Base-by-base conservation (phyloP, 352 stramenopile species). In the Peronosclerospora sorghi region DNA sequence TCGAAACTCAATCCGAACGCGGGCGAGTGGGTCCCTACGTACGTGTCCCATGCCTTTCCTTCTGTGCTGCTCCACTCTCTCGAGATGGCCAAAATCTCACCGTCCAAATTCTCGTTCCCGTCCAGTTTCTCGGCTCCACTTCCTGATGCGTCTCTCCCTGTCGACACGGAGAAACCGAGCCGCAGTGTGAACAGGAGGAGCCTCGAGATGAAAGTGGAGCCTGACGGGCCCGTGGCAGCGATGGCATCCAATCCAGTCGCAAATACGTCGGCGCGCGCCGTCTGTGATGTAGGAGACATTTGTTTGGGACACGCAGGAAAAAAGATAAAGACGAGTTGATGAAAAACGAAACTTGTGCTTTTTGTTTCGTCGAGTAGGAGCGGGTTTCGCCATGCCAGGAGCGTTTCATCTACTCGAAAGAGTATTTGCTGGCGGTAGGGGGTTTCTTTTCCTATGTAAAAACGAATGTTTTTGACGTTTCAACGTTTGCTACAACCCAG, bases 21-120 rank as follows among this genome's bases (percentile, higher is more conserved):
- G n/a, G 73, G 74, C 66, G 77, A 79, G 51, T 89, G 79, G 50
- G 73, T 86, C 40, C 77, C 77, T 23, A 86, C 68, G 77, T 85
- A 46, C 39, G 70, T 20, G 8, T 39, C 8, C 15, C 19, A 4
- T 39, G 17, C 41, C 38, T 28, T 7, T 36, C 15, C 43, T 18
- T 14, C 55, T 24, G 32, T 19, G 15, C 19, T 18, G 6, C 9
- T 18, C 13, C 15, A 17, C 44, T 2, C 2, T n/a, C 13, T 19
- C 17, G 4, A 15, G 4, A 13, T 34, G 10, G 4, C 14, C 23
- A 13, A 9, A 45, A 17, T 32, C 18, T 18, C 18, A 9, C 8
- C n/a, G 32, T 18, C 32, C 19, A 26, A 26, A 32, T 42, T 32
- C 15, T 19, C 29, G 45, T 20, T 36, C 20, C 7, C 44, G 17